phyloP scores from a whole-genome alignment of 2,329 filamentous ascomycete genomes.

The Salinomyces thailandicus region DNA sequence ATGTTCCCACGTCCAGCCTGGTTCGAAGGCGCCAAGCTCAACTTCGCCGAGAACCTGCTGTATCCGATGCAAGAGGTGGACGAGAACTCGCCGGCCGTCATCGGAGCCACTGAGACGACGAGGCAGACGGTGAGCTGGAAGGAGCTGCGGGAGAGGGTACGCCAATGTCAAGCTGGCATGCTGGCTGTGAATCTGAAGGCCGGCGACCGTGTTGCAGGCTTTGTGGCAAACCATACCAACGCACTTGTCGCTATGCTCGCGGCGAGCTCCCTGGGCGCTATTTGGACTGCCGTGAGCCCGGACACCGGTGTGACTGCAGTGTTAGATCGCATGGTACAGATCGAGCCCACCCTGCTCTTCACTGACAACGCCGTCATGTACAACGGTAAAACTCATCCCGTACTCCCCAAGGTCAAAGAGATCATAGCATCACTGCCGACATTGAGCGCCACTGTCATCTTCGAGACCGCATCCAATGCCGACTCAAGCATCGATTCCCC shows the following conservation, averaged over 20 bases:
- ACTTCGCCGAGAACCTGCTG: constrained; percentile 91
- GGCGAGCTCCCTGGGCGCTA: constrained; percentile 67
- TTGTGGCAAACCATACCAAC: constrained; percentile 82
- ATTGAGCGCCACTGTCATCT: constrained; percentile 61
- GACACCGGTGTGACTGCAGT: constrained; percentile 89
- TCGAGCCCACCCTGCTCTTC: constrained; percentile 71
- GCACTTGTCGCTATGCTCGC: constrained; percentile 82
- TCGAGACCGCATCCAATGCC: constrained; percentile 50
- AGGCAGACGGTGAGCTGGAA: constrained; percentile 63
- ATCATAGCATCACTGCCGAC: constrained; percentile 58
- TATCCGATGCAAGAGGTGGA: constrained; percentile 56
- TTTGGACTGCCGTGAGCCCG: constrained; percentile 89
- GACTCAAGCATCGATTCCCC: constrained; percentile 24
- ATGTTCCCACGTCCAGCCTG: constrained; percentile 86
- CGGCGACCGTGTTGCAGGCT: constrained; percentile 56
- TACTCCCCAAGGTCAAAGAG: constrained; percentile 65
- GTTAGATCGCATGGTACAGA: constrained; percentile 75
- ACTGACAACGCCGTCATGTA: constrained; percentile 82
- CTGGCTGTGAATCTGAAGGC: constrained; percentile 52
- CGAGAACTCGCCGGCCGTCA: constrained; percentile 56
- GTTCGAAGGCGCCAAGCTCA: constrained; percentile 68
- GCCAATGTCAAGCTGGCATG: constrained; percentile 60
- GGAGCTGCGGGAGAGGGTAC: constrained; percentile 67
- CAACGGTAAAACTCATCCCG: constrained; percentile 82
- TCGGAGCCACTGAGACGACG: constrained; percentile 67